phyloP scores from a whole-genome alignment of 2,329 filamentous ascomycete species.

The Dactylellina cionopaga region DNA sequence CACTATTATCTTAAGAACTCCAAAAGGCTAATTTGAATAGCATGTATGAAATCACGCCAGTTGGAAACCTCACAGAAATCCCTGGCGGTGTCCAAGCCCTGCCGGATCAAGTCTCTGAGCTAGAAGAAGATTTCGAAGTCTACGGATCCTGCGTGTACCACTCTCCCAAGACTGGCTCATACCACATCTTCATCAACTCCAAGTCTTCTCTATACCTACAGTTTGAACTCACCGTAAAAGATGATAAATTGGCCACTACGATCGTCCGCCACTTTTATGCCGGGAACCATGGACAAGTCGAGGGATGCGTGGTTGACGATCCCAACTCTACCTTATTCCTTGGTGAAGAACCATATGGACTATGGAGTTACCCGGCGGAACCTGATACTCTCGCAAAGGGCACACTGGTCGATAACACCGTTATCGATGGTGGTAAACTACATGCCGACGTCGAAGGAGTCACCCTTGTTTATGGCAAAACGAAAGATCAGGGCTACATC shows the following conservation, averaged over 20 bases:
- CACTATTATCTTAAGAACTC: slow-evolving; percentile 2
- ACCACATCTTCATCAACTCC: slow-evolving; percentile 68
- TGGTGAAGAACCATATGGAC: slow-evolving; percentile 66
- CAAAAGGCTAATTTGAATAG: slow-evolving; percentile 57
- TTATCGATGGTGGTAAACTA: slow-evolving; percentile 65
- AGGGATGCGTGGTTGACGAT: slow-evolving; percentile 68
- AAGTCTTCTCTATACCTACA: slow-evolving; percentile 68
- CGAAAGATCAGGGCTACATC: slow-evolving; percentile 64
- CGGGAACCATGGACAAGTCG: slow-evolving; percentile 67
- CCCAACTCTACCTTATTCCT: slow-evolving; percentile 66
- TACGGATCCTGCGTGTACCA: slow-evolving; percentile 68
- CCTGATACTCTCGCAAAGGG: slow-evolving; percentile 62
- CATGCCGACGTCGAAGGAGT: slow-evolving; percentile 68
- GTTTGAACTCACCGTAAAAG: slow-evolving; percentile 63
- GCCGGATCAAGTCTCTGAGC: slow-evolving; percentile 58
- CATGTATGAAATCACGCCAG: slow-evolving; percentile 65
- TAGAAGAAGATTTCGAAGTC: slow-evolving; percentile 62
- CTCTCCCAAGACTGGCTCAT: slow-evolving; percentile 64
- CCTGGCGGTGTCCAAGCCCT: slow-evolving; percentile 63
- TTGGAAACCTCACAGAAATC: slow-evolving; percentile 63
- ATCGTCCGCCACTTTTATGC: slow-evolving; percentile 67
- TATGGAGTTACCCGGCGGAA: slow-evolving; percentile 68
- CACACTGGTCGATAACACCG: slow-evolving; percentile 59
- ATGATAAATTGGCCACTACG: slow-evolving; percentile 63
- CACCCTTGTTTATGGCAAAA: slow-evolving; percentile 64